Conservation (phyloP, 768 basidiomycete genomes). For the Dioszegia crocea region DNA sequence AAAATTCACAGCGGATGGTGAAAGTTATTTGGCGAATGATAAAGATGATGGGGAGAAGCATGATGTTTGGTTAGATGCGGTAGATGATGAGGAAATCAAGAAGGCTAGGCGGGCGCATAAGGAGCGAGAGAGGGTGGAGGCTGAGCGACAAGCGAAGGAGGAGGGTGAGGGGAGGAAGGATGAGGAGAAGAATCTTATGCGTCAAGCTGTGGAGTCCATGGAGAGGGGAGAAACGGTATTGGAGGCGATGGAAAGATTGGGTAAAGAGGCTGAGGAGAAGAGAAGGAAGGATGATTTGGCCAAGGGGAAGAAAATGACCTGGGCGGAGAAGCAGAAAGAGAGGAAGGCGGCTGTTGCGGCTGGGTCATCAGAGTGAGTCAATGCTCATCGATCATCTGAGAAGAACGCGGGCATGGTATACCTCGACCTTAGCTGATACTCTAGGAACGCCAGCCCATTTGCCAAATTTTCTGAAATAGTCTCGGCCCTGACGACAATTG, state of each 20-base stretch:
- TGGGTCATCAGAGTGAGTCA: slow-evolving; percentile 20
- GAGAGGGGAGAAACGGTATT: slow-evolving; percentile 87
- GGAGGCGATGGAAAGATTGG: slow-evolving; percentile 81
- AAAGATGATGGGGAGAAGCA: slow-evolving; percentile 87
- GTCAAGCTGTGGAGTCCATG: slow-evolving; percentile 63
- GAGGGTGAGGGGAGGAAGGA: slow-evolving; percentile 29
- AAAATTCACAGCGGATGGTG: slow-evolving; percentile 88
- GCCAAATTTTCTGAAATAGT: slow-evolving; percentile 47
- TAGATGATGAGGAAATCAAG: slow-evolving; percentile 81
- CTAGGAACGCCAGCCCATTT: slow-evolving; percentile 34
- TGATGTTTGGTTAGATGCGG: slow-evolving; percentile 88
- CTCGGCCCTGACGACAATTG: slow-evolving; percentile 42
- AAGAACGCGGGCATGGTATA: too few relatives aligned
- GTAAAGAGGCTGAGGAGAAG: slow-evolving; percentile 51
- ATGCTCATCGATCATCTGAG: too few relatives aligned
- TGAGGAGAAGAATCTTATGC: slow-evolving; percentile 41
- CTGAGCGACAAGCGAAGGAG: slow-evolving; percentile 70
- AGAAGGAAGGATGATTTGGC: slow-evolving; percentile 25
- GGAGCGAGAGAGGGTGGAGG: slow-evolving; percentile 64
- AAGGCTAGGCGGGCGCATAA: slow-evolving; percentile 71
- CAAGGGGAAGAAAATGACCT: slow-evolving; percentile 35
- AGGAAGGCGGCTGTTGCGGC: slow-evolving; percentile 38
- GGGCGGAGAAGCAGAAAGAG: slow-evolving; percentile 52
- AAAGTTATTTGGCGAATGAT: slow-evolving; percentile 64
- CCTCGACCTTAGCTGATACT: not conserved